phyloP scores from a whole-genome alignment of 1,284 basidiomycete genomes.

The Sporisorium iseilematis-ciliati region DNA sequence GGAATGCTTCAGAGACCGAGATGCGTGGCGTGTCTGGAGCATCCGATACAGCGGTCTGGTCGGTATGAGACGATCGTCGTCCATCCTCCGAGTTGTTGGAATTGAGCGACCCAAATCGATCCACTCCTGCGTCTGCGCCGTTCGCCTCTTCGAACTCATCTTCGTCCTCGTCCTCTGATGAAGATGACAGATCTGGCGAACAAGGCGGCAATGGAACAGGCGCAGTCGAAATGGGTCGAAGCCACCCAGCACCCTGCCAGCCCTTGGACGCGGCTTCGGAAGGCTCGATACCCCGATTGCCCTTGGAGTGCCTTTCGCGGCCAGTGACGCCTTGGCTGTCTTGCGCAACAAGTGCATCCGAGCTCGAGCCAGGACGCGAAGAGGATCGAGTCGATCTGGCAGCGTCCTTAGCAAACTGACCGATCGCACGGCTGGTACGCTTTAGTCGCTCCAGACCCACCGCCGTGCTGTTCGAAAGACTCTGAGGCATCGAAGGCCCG shows the following conservation, averaged over 20 bases:
- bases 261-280: constrained; percentile 45
- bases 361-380: constrained; percentile 22
- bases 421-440: constrained; percentile 29
- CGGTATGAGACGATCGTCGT: constrained; percentile 22
- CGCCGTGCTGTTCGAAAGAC: constrained; percentile 30
- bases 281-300: constrained; percentile 40
- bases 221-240: constrained; percentile 33
- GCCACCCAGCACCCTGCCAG: constrained; percentile 54
- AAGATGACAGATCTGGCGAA: constrained; percentile 13
- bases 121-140: background rate
- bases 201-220: constrained; percentile 23
- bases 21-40: constrained; percentile 8
- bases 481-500: constrained; percentile 31
- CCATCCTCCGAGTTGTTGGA: constrained; percentile 30
- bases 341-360: background rate
- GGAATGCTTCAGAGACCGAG: background rate
- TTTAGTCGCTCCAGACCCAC: constrained; percentile 49
- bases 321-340: constrained; percentile 24
- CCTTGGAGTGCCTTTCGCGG: constrained; percentile 29
- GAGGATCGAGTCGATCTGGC: constrained; percentile 13
- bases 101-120: constrained; percentile 9
- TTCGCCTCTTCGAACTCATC: constrained; percentile 13
- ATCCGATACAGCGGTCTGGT: constrained; percentile 25
- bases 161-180: constrained; percentile 15
- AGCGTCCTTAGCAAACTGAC: constrained; percentile 38